These are phyloP conservation scores for Cicer chorassanicum DNA, from an alignment of 306 rosid species.

Conservation along the genomic window DNA sequence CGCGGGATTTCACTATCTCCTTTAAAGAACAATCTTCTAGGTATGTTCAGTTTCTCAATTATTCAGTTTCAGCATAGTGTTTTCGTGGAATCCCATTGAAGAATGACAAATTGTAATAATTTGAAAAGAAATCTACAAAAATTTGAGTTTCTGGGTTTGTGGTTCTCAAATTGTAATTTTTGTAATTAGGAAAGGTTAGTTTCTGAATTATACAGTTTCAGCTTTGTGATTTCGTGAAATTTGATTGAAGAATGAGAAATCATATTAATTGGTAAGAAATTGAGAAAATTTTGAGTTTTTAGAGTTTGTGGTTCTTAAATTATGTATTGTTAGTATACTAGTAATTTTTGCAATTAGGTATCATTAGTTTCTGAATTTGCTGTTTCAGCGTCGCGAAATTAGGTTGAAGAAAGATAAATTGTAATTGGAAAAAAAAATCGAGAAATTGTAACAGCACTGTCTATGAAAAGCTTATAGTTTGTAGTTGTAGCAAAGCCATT, in stretches of 20 bases:
- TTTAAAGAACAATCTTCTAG: conserved; percentile 65
- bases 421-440: neutral
- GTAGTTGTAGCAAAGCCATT: neutral
- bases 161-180: neutral
- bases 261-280: too few relatives aligned
- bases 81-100: neutral
- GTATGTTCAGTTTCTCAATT: conserved; percentile 46
- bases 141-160: conserved; percentile 7
- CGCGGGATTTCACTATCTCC: conserved; percentile 56
- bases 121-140: too few relatives aligned
- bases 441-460: neutral
- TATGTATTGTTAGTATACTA: neutral
- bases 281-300: too few relatives aligned
- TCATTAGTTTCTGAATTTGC: neutral
- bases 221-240: too few relatives aligned
- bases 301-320: too few relatives aligned
- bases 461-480: conserved; percentile 4
- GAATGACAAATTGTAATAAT: neutral
- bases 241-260: too few relatives aligned
- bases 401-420: neutral
- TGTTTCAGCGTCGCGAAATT: neutral
- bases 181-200: too few relatives aligned
- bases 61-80: neutral
- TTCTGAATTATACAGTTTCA: too few relatives aligned
- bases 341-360: conserved; percentile 49